Evolutionary conservation across 2,329 filamentous ascomycete genomes (phyloP), one percentile per base, ranked within the genome.

Genomic region (Zasmidium angulare): DNA sequence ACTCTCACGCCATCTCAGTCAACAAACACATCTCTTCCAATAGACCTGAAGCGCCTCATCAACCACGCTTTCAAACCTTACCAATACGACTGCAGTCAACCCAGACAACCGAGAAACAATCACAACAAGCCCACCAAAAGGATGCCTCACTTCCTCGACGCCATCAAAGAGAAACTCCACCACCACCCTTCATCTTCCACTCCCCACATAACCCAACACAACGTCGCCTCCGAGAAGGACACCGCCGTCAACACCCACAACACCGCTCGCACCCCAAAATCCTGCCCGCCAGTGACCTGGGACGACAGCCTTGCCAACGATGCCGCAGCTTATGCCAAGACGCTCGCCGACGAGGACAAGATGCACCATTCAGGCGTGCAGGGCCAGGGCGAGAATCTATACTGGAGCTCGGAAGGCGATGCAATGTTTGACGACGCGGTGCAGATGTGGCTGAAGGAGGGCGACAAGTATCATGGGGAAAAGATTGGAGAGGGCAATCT

Each of bases 401-500:
- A 69, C 63, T 68, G 69, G 63, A 61, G 56, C 17, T 58, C 60
- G 46, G 36, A 43, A 11, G 46, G 62, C 40, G 24, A 69, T 47
- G 59, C 64, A 40, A 29, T 66, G 46, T 56, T 72, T 22, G 52
- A 56, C n/a, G 65, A 65, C 55, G 68, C 64, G 19, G 68, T 72
- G 21, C 64, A 72, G 17, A 63, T 68, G 59, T 76, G 74, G 74
- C 47, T 75, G 31, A 63, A 61, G 14, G 74, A 76, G 64, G 69
- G 67, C 56, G 68, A 68, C 55, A 66, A 69, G 31, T 76, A 76
- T 62, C 65, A 70, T 53, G 71, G 69, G 3, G 68, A 76, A 64
- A 66, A 67, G 29, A 73, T 76, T 53, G 71, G 69, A 1, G 69
- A 75, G 53, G 74, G 73, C 4, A 59, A 75, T 53, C 73, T 75